Percentiles rank a stretch among this genome's conserved stretches.
Conservation (phyloP, 305 asterid species). For the Vinca major region DNA sequence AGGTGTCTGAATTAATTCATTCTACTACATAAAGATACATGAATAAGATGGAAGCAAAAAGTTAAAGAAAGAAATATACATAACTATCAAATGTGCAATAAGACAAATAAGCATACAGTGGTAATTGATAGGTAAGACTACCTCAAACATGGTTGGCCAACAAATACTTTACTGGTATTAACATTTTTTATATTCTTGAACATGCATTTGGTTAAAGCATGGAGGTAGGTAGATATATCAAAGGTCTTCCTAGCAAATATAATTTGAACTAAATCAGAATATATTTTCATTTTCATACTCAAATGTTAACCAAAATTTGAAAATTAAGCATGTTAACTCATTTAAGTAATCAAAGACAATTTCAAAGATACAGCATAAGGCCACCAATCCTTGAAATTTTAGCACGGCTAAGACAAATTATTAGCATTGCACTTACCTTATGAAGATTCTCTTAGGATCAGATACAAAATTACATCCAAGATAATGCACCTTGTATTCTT, state of each 20-base stretch:
- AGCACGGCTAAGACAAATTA: neutral
- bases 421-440: constrained; percentile 14
- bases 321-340: neutral
- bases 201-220: neutral
- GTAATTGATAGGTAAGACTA: neutral
- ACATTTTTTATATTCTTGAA: neutral
- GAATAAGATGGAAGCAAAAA: neutral
- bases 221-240: neutral
- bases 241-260: neutral
- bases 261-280: neutral
- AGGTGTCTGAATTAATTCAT: neutral
- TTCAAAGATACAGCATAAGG: neutral
- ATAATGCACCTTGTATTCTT: neutral
- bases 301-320: neutral
- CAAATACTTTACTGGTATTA: neutral
- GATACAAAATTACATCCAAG: neutral
- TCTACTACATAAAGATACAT: neutral
- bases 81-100: neutral
- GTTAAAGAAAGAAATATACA: neutral
- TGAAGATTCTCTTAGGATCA: neutral
- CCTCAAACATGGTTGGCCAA: constrained; percentile 5
- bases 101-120: neutral
- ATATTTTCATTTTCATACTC: neutral
- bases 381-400: constrained; percentile 5
- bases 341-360: constrained; percentile 13